A percentile compares a stretch with the other conserved stretches of the same genome.
phyloP scores from a whole-genome alignment of 768 basidiomycete species.

The Amanita rubescens region DNA sequence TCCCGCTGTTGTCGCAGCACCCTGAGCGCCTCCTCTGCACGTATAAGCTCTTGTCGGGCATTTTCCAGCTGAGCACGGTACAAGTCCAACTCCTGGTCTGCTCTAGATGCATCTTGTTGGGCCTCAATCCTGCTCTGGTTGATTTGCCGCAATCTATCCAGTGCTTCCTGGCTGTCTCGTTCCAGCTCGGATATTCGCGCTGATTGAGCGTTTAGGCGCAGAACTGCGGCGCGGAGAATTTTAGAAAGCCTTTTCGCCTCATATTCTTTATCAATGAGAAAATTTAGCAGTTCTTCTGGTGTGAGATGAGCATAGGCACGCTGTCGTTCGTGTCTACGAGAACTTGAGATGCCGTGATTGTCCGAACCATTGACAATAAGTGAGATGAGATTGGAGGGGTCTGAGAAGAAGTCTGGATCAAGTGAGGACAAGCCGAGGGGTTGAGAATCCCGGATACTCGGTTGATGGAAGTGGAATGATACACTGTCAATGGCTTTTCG shows the following conservation, averaged over 20 bases:
- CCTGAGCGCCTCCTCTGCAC: conserved; percentile 42
- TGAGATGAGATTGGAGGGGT: conserved; percentile 1
- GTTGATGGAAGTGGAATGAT: background rate
- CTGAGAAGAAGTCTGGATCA: conserved; percentile 1
- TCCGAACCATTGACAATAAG: background rate
- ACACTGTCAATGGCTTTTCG: background rate
- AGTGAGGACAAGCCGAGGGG: background rate
- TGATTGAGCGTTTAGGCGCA: conserved; percentile 28
- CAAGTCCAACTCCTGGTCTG: conserved; percentile 28
- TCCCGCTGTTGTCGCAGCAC: conserved; percentile 44
- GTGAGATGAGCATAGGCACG: conserved; percentile 14
- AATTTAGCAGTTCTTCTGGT: conserved; percentile 23
- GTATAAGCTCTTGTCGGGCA: conserved; percentile 42
- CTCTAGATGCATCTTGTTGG: conserved; percentile 29
- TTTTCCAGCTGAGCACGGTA: conserved; percentile 33
- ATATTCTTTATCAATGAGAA: conserved; percentile 25
- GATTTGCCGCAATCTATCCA: conserved; percentile 26
- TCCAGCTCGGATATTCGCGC: conserved; percentile 28
- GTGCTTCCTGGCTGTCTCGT: conserved; percentile 23
- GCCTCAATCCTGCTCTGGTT: conserved; percentile 29
- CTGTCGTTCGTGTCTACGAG: conserved; percentile 15
- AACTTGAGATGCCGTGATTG: conserved; percentile 1
- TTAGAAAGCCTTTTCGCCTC: conserved; percentile 28
- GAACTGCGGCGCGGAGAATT: conserved; percentile 27
- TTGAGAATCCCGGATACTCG: background rate